Conservation (phyloP, 1,139 yeast species). For the Debaryomyces singareniensis region DNA sequence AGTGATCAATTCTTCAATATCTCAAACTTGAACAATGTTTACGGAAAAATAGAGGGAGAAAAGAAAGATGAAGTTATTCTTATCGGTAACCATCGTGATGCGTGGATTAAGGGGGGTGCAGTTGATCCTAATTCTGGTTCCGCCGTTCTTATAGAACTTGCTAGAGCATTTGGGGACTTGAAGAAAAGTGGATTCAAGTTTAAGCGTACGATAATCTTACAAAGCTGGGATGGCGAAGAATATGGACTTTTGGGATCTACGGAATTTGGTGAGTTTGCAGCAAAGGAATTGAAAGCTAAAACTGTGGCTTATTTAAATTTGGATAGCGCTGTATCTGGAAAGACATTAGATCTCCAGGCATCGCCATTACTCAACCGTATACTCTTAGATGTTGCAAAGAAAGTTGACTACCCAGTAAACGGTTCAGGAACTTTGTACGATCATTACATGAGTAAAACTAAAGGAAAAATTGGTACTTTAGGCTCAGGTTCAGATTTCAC, state of each 20-base stretch:
- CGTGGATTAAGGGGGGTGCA: conserved; percentile 52
- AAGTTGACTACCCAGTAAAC: conserved; percentile 42
- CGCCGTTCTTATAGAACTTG: conserved; percentile 36
- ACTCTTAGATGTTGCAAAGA: conserved; percentile 26
- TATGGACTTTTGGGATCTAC: conserved; percentile 44
- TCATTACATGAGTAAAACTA: conserved; percentile 42
- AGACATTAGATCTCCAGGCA: conserved; percentile 25
- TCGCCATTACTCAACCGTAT: conserved; percentile 34
- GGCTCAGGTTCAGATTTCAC: conserved; percentile 46
- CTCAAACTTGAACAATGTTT: conserved; percentile 39
- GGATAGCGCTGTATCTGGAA: conserved; percentile 36
- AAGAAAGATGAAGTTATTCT: conserved; percentile 34
- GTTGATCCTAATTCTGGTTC: conserved; percentile 46
- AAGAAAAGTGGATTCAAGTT: conserved; percentile 33
- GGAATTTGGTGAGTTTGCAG: conserved; percentile 39
- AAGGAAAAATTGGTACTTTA: conserved; percentile 27
- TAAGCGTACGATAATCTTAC: conserved; percentile 34
- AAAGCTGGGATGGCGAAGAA: conserved; percentile 44
- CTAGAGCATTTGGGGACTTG: conserved; percentile 44
- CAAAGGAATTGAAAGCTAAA: conserved; percentile 26
- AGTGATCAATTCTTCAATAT: conserved; percentile 36
- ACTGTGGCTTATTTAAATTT: conserved; percentile 41
- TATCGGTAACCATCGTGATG: conserved; percentile 45
- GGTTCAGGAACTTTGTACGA: conserved; percentile 45
- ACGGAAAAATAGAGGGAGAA: conserved; percentile 40